Percentiles rank a stretch among this genome's conserved stretches.
Evolutionary conservation across 2,329 filamentous ascomycete species (phyloP).

Genomic region (Fusarium temperatum): DNA sequence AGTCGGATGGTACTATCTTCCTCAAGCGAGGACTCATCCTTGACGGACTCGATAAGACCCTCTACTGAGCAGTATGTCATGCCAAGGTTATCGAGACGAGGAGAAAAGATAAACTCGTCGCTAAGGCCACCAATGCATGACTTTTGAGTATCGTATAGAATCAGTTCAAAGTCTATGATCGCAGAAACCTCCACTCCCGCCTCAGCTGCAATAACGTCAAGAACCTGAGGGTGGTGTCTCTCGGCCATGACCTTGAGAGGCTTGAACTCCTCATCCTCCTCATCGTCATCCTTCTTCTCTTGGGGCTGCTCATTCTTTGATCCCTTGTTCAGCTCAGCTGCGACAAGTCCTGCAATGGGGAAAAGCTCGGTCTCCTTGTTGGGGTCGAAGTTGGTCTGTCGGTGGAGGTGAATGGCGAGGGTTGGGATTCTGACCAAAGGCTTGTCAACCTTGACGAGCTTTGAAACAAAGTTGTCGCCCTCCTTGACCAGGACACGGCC

Average conservation of each 20-base stretch:
- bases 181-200: constrained; percentile 75
- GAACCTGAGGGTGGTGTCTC: constrained; percentile 87
- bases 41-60: constrained; percentile 83
- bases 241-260: constrained; percentile 81
- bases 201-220: constrained; percentile 85
- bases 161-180: constrained; percentile 91
- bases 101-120: constrained; percentile 95
- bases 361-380: constrained; percentile 98
- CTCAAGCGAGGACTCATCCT: constrained; percentile 70
- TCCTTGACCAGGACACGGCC: constrained; percentile 85
- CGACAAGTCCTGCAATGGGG: constrained; percentile 87
- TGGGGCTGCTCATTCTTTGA: constrained; percentile 58
- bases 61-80: constrained; percentile 95
- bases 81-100: constrained; percentile 93
- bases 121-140: constrained; percentile 87
- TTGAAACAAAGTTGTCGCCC: constrained; percentile 77
- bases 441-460: constrained; percentile 87
- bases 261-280: constrained; percentile 65
- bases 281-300: constrained; percentile 48
- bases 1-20: constrained; percentile 85
- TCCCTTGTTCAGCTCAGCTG: constrained; percentile 86
- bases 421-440: constrained; percentile 93
- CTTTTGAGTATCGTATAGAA: constrained; percentile 97
- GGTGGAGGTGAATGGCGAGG: constrained; percentile 91
- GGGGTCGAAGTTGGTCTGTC: constrained; percentile 85